phyloP scores from a whole-genome alignment of 768 basidiomycete genomes.

The Fomitopsis serialis region DNA sequence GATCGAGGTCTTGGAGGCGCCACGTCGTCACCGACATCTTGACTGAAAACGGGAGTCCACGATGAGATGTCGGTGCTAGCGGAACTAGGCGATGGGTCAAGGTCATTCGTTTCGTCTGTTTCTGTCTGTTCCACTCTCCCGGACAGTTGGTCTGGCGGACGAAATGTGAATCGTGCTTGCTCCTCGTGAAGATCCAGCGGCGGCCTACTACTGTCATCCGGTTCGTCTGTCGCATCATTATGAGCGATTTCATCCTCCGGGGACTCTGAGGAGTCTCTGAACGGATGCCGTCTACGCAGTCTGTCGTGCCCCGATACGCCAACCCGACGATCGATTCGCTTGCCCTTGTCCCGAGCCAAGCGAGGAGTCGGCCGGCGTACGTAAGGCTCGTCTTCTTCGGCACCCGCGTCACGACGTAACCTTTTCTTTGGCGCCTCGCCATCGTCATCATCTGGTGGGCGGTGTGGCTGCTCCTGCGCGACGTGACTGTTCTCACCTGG shows the following conservation, averaged over 20 bases:
- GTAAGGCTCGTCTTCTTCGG: background rate
- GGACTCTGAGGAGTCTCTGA: slow-evolving; percentile 5
- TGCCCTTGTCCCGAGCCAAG: slow-evolving; percentile 5
- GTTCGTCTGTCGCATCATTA: too few relatives aligned
- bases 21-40: too few relatives aligned
- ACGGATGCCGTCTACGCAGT: background rate
- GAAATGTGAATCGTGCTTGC: slow-evolving; percentile 3
- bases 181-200: background rate
- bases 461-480: background rate
- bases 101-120: too few relatives aligned
- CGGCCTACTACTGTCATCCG: background rate
- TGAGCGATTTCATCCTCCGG: background rate
- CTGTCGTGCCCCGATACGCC: background rate
- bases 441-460: background rate
- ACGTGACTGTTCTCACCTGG: background rate
- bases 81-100: background rate
- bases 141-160: background rate
- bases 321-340: background rate
- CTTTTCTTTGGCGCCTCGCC: background rate
- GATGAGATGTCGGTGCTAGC: background rate
- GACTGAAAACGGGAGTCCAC: background rate
- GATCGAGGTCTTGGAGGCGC: background rate
- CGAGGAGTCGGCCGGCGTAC: background rate
- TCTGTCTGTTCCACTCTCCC: background rate
- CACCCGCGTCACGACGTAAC: background rate